Evolutionary conservation across 805 yeast species (phyloP).

Genomic region (Ogataea dorogensis): DNA sequence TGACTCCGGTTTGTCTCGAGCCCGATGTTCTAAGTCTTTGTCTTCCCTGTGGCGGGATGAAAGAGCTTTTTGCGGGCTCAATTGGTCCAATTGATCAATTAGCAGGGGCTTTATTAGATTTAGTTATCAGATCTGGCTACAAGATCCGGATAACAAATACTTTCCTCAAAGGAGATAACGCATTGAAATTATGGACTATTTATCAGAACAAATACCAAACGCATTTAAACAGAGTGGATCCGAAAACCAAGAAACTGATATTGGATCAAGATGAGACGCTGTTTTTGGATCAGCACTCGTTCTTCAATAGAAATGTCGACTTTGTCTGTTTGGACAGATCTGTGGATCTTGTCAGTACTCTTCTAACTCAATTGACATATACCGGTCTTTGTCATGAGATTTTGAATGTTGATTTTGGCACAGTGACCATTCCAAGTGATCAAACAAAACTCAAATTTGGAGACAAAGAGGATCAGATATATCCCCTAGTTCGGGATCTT

Average conservation of each 20-base stretch:
- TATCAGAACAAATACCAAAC: conserved; percentile 33
- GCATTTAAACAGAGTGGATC: conserved; percentile 31
- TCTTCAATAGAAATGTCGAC: conserved; percentile 53
- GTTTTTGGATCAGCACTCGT: conserved; percentile 34
- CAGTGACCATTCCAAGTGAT: conserved; percentile 21
- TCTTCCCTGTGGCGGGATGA: conserved; percentile 34
- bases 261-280: conserved; percentile 36
- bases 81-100: conserved; percentile 45
- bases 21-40: conserved; percentile 45
- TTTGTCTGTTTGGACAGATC: conserved; percentile 77
- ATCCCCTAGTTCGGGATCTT: conserved; percentile 51
- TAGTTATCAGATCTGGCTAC: conserved; percentile 41
- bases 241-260: conserved; percentile 34
- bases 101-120: conserved; percentile 47
- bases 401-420: conserved; percentile 48
- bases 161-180: conserved; percentile 58
- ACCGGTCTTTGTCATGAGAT: conserved; percentile 79
- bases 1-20: conserved; percentile 30
- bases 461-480: conserved; percentile 46
- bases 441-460: conserved; percentile 25
- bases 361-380: conserved; percentile 77
- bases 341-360: conserved; percentile 67
- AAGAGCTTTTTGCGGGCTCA: conserved; percentile 45
- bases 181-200: conserved; percentile 48
- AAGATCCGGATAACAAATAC: conserved; percentile 51